Evolutionary conservation across 2,329 filamentous ascomycete species (phyloP).

Genomic region (Drechslera avenae): DNA sequence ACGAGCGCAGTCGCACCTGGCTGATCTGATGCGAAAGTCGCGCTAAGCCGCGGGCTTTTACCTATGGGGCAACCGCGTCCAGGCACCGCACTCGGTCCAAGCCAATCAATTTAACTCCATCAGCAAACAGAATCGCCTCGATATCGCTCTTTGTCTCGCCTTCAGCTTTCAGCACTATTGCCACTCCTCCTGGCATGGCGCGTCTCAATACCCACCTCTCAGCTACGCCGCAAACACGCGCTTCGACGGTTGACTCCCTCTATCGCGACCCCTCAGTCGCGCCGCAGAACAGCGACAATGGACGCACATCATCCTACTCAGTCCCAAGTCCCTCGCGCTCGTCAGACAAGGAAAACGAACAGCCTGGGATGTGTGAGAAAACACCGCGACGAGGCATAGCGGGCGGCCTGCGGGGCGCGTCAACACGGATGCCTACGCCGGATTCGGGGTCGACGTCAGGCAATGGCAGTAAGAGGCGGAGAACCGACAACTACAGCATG

Average conservation of each 20-base stretch:
- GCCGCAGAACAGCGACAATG: constrained; percentile 19
- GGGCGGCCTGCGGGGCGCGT: constrained; percentile 47
- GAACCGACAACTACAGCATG: constrained; percentile 47
- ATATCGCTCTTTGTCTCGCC: background rate
- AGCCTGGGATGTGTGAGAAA: constrained; percentile 32
- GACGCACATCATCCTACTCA: constrained; percentile 37
- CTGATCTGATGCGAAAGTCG: constrained; percentile 18
- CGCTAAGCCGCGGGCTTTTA: constrained; percentile 20
- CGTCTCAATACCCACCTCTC: constrained; percentile 43
- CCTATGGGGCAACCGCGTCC: constrained; percentile 20
- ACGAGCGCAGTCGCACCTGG: constrained; percentile 24
- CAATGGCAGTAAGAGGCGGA: constrained; percentile 51
- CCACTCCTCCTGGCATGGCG: constrained; percentile 34
- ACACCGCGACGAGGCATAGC: constrained; percentile 49
- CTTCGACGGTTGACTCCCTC: constrained; percentile 41
- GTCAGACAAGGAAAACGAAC: constrained; percentile 55
- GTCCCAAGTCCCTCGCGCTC: constrained; percentile 41
- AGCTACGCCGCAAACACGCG: constrained; percentile 37
- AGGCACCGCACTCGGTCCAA: constrained; percentile 1
- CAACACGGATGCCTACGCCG: constrained; percentile 46
- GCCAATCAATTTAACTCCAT: constrained; percentile 1
- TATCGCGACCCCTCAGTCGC: constrained; percentile 46
- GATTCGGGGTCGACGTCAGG: constrained; percentile 42
- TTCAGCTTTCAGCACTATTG: no score
- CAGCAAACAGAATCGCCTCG: constrained; percentile 3